phyloP scores from a whole-genome alignment of 2,329 filamentous ascomycete genomes.

The Diaporthe citri region DNA sequence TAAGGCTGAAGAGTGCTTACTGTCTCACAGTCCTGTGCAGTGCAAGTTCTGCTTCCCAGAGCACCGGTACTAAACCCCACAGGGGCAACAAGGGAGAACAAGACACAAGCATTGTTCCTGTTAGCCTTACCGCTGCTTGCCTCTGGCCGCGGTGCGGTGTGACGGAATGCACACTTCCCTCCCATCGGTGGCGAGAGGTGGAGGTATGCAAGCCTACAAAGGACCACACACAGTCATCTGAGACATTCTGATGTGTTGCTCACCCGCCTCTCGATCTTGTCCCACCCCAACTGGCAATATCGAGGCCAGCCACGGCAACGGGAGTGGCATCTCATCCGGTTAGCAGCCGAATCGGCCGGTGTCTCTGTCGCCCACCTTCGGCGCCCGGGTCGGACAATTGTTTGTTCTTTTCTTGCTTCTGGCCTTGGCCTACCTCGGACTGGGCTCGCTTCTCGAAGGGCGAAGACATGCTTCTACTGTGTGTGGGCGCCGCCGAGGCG shows the following conservation, averaged over 20 bases:
- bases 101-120: not conserved
- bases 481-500: constrained; percentile 1
- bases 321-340: constrained; percentile 30
- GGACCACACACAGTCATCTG: constrained; percentile 19
- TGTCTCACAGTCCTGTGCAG: constrained; percentile 27
- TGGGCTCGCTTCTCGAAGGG: constrained; percentile 21
- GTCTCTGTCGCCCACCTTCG: constrained; percentile 22
- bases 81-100: constrained; percentile 16
- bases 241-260: constrained; percentile 19
- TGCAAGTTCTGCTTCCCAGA: constrained; percentile 23
- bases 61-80: not conserved
- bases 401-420: constrained; percentile 20
- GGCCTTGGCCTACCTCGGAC: constrained; percentile 22
- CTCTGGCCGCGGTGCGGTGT: not conserved
- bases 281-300: constrained; percentile 15
- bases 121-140: constrained; percentile 33
- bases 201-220: not conserved
- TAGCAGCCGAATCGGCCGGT: constrained; percentile 23
- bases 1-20: constrained; percentile 21
- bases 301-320: constrained; percentile 28
- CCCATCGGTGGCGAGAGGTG: not conserved
- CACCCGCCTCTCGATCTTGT: constrained; percentile 21
- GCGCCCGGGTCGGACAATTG: constrained; percentile 22
- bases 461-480: constrained; percentile 1
- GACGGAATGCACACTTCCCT: not conserved